Conservation (phyloP, 768 basidiomycete species). For the Russula virescens region DNA sequence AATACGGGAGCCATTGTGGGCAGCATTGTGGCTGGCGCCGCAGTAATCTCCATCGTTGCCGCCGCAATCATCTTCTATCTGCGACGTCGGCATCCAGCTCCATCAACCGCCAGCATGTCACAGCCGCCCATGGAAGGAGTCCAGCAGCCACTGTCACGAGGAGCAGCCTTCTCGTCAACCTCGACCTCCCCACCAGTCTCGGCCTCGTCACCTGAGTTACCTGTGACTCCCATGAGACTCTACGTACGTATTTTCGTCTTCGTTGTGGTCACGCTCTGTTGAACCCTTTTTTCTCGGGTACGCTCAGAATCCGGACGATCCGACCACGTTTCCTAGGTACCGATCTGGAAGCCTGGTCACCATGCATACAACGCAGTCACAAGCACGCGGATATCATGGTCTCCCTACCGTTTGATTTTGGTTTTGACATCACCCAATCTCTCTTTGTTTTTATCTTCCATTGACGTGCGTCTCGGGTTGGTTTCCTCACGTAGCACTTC, state of each 20-base stretch:
- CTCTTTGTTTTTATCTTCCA: too few species aligned
- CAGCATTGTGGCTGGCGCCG: constrained; percentile 1
- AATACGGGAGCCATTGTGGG: constrained; percentile 4
- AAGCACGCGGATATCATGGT: not conserved
- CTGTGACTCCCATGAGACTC: not conserved
- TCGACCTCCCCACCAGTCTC: not conserved
- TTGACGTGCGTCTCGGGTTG: too few species aligned
- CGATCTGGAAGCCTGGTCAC: not conserved
- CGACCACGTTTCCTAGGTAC: constrained; percentile 7
- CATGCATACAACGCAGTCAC: not conserved
- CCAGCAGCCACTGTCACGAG: not conserved
- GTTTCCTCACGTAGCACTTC: too few species aligned
- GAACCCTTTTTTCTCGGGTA: too few species aligned
- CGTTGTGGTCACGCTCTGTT: too few species aligned
- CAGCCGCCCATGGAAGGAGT: not conserved
- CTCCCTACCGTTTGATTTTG: not conserved
- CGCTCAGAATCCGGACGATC: constrained; percentile 12
- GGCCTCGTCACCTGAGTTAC: not conserved
- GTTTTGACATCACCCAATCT: too few species aligned
- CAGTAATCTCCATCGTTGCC: not conserved
- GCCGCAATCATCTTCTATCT: not conserved
- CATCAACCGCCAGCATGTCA: too few species aligned
- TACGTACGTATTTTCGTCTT: not conserved
- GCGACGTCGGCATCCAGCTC: not conserved
- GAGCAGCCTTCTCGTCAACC: too few species aligned